Conservation (phyloP, 345 rosid genomes). For the Pistacia atlantica region DNA sequence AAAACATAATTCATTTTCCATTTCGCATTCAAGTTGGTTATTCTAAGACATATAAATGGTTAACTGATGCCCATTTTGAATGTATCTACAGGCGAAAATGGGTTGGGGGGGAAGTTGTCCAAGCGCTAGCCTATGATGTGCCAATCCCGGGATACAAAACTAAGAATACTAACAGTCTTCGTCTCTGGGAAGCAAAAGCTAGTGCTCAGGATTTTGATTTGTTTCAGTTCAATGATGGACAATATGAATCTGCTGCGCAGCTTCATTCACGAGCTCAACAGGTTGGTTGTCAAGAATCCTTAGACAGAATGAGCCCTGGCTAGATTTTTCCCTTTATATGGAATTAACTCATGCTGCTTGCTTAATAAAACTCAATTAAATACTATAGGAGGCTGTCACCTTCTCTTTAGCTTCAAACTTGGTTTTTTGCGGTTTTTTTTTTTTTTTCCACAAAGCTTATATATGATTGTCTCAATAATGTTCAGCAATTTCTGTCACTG, state of each 20-base stretch:
- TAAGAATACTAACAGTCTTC: slow-evolving; percentile 94
- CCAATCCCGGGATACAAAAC: slow-evolving; percentile 96
- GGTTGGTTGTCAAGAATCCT: slow-evolving; percentile 38
- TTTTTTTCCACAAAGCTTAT: not conserved
- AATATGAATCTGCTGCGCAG: slow-evolving; percentile 87
- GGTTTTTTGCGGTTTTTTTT: not conserved
- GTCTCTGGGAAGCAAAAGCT: slow-evolving; percentile 97
- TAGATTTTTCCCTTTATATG: not conserved
- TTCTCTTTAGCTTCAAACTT: slow-evolving; percentile 3
- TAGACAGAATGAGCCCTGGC: not conserved
- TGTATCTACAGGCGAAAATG: slow-evolving; percentile 66
- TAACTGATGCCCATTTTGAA: slow-evolving; percentile 18
- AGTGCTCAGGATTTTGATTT: slow-evolving; percentile 73
- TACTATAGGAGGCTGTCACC: not conserved
- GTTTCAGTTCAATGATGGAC: slow-evolving; percentile 92
- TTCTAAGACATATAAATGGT: slow-evolving; percentile 7
- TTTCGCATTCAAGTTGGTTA: slow-evolving; percentile 5
- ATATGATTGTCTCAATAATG: not conserved
- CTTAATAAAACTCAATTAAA: not conserved
- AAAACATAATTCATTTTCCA: not conserved
- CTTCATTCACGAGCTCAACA: slow-evolving; percentile 82
- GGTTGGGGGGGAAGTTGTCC: slow-evolving; percentile 85
- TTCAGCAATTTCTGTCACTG: not conserved
- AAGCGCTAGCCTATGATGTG: slow-evolving; percentile 93
- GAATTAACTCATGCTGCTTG: not conserved